Conservation (phyloP, 179 eudicot genomes). For the Spinacia oleracea region DNA sequence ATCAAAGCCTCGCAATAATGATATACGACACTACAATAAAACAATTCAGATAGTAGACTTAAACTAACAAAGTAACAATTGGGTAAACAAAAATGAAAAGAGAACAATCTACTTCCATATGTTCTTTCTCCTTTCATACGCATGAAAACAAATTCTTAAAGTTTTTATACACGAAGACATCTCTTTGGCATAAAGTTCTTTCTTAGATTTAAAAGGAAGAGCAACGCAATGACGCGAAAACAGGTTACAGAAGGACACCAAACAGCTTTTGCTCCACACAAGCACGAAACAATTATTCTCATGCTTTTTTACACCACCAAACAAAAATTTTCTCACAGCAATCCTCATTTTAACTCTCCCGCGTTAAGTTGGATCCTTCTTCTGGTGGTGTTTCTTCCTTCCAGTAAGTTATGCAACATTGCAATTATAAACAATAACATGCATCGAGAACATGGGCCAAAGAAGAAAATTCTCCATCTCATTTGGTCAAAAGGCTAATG, state of each 20-base stretch:
- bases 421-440: not conserved
- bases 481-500: not conserved
- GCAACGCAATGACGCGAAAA: not conserved
- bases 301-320: not conserved
- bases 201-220: not conserved
- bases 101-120: not conserved
- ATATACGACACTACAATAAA: slow-evolving; percentile 10
- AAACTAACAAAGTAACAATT: not conserved
- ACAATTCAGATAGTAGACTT: not conserved
- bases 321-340: not conserved
- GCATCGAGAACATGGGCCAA: not conserved
- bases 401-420: not conserved
- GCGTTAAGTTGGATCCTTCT: not conserved
- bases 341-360: not conserved
- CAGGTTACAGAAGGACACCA: not conserved
- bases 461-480: not conserved
- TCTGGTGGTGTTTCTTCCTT: not conserved
- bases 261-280: slow-evolving; percentile 1
- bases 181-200: not conserved
- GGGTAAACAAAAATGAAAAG: not conserved
- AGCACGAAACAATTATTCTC: not conserved
- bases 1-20: slow-evolving; percentile 10
- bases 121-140: not conserved
- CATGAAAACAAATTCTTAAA: not conserved
- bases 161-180: not conserved